Evolutionary conservation across 2,329 filamentous ascomycete genomes (phyloP).

Genomic region (Alternaria sp.): DNA sequence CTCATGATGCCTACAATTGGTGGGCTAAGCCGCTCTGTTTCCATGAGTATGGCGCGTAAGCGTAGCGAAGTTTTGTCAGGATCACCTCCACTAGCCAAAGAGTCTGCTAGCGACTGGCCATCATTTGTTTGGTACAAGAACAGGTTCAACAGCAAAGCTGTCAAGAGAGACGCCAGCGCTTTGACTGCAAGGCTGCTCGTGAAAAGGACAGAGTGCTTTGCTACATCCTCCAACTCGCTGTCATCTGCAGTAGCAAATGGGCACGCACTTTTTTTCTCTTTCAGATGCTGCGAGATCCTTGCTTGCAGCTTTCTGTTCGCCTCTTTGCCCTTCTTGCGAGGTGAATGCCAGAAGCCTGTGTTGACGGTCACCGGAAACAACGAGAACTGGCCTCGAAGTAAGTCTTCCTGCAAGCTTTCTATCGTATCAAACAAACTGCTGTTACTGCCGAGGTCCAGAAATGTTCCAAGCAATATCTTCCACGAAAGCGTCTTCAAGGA

Average conservation of each 20-base stretch:
- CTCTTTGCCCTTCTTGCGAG: conserved; percentile 4
- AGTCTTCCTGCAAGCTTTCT: not conserved
- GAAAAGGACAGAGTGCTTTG: conserved; percentile 4
- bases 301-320: conserved; percentile 1
- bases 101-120: not conserved
- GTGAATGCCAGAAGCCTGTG: conserved; percentile 3
- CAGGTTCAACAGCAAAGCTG: not conserved
- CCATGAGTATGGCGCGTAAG: not conserved
- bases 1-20: conserved; percentile 1
- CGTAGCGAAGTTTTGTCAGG: not conserved
- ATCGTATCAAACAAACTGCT: not conserved
- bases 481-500: conserved; percentile 4
- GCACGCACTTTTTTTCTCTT: not conserved
- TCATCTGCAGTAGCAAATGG: not conserved
- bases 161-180: conserved; percentile 3
- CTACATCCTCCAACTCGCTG: not conserved
- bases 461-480: conserved; percentile 4
- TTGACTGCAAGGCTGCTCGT: conserved; percentile 2
- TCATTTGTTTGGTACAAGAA: not conserved
- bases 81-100: not conserved
- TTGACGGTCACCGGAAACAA: not conserved
- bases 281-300: not conserved
- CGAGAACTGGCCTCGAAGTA: conserved; percentile 4
- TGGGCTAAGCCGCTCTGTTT: conserved; percentile 1
- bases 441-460: not conserved